Conservation (phyloP, 1,284 basidiomycete genomes). For the Phellopilus nigrolimitatus region DNA sequence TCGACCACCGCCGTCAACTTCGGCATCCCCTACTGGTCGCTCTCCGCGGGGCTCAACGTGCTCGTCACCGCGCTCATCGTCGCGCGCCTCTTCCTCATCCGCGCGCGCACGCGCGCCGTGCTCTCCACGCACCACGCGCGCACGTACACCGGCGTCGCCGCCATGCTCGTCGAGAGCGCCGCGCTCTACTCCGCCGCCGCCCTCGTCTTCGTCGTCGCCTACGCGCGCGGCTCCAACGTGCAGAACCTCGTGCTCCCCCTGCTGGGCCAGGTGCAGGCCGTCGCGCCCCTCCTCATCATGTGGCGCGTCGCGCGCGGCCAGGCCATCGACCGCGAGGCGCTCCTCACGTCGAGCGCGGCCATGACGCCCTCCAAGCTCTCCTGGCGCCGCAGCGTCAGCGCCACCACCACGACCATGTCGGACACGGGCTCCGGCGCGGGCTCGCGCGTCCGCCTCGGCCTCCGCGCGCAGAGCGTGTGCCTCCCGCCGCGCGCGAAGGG, state of each 20-base stretch:
- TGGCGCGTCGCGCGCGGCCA: constrained; percentile 20
- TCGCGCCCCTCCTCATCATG: constrained; percentile 21
- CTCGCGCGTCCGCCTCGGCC: too few relatives aligned
- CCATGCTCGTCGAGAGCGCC: constrained; percentile 26
- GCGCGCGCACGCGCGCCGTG: constrained; percentile 14
- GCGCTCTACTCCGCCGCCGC: constrained; percentile 26
- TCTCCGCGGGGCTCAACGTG: constrained; percentile 26
- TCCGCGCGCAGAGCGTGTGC: not conserved
- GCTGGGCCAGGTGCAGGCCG: constrained; percentile 36
- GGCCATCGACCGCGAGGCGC: constrained; percentile 15
- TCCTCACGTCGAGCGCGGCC: not conserved
- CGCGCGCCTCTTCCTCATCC: constrained; percentile 17
- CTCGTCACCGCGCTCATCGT: constrained; percentile 25
- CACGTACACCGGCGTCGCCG: constrained; percentile 25
- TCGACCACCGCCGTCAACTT: constrained; percentile 21
- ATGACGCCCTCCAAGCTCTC: constrained; percentile 15
- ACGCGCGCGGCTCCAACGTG: constrained; percentile 27
- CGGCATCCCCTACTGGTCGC: constrained; percentile 24
- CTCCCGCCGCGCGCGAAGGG: not conserved
- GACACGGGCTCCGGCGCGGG: constrained; percentile 1
- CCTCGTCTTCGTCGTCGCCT: constrained; percentile 29
- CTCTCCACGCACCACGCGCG: constrained; percentile 18
- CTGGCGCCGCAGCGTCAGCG: constrained; percentile 10
- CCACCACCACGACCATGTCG: not conserved
- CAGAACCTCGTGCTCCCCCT: constrained; percentile 33